Base-by-base conservation (phyloP, 768 basidiomycete species). In the Suillus cothurnatus region DNA sequence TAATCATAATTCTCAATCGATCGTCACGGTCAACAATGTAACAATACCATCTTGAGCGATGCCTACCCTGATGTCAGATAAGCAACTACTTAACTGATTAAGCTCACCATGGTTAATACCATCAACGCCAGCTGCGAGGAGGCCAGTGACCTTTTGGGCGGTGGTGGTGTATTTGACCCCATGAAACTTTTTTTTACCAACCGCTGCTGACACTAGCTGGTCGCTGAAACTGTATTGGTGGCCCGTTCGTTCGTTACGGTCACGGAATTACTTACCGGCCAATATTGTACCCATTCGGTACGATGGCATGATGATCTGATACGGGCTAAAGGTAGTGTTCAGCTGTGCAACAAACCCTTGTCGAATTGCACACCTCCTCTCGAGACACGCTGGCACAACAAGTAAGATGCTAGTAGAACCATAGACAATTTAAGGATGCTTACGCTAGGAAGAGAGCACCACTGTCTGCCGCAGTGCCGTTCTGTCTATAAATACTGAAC, bases 21-120 rank as follows among this genome's bases (percentile, higher is more conserved):
- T 82, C 3, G 76, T 82, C n/a, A 88, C 84, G 1, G 85, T 88
- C 62, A 90, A 74, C 23, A 89, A 69, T 1, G 81, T 81, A n/a
- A 85, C 83, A 39, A 83, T 78, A 52, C 88, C 88, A 70, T 89
- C 88, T 43, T 81, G 81, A 4, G 88, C 82, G 61, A 89, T 90
- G 34, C 79, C 88, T 87, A 39, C 9, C 19, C 43, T 21, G 49
- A 68, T 31, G 64, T 64, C 41, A 36, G 31, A 28, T 12, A 31
- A 21, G 23, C 23, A 21, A 36, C 49, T 21, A 28, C 14, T 15
- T 21, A 19, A 36, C 39, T 14, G 12, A 34, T 17, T 31, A 6
- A 17, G 58, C 76, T n/a, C 62, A 86, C 85, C 84, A 38, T 85
- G 85, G 64, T 87, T 85, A n/a, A 86, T 68, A 5, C 88, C 86